A percentile compares a stretch with the other conserved stretches of the same genome.
Evolutionary conservation across 179 eudicot species (phyloP).

Genomic region (Beta lomatogona): DNA sequence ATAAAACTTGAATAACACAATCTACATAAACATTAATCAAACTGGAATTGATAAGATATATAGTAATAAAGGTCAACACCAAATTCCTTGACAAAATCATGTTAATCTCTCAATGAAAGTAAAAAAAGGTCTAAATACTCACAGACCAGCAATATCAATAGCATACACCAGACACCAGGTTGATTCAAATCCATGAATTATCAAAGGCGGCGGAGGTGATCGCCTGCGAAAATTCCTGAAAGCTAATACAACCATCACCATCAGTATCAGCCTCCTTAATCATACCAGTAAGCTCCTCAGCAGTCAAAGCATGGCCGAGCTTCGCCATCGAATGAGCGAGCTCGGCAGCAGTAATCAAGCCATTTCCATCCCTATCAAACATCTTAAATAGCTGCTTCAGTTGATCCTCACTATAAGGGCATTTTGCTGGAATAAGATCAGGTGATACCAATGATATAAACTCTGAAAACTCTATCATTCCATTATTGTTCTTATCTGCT

Average conservation of each 20-base stretch:
- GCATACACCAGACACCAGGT: background rate
- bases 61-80: background rate
- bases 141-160: background rate
- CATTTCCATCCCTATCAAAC: conserved; percentile 91
- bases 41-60: conserved; percentile 12
- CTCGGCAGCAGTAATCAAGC: conserved; percentile 53
- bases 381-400: conserved; percentile 65
- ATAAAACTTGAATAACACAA: conserved; percentile 5
- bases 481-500: conserved; percentile 51
- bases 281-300: conserved; percentile 56
- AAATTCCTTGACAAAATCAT: conserved; percentile 18
- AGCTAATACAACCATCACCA: conserved; percentile 91
- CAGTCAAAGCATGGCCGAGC: conserved; percentile 52
- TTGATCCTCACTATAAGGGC: conserved; percentile 88
- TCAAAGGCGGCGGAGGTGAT: conserved; percentile 89
- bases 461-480: conserved; percentile 51
- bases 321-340: conserved; percentile 55
- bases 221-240: conserved; percentile 81
- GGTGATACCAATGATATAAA: conserved; percentile 60
- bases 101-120: background rate
- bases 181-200: conserved; percentile 69
- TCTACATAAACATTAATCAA: background rate
- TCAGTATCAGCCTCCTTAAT: conserved; percentile 67
- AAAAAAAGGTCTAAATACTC: background rate
- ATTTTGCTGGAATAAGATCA: conserved; percentile 79